Base-by-base conservation (phyloP, 2,329 filamentous ascomycete species). In the Aspergillus arachidicola region DNA sequence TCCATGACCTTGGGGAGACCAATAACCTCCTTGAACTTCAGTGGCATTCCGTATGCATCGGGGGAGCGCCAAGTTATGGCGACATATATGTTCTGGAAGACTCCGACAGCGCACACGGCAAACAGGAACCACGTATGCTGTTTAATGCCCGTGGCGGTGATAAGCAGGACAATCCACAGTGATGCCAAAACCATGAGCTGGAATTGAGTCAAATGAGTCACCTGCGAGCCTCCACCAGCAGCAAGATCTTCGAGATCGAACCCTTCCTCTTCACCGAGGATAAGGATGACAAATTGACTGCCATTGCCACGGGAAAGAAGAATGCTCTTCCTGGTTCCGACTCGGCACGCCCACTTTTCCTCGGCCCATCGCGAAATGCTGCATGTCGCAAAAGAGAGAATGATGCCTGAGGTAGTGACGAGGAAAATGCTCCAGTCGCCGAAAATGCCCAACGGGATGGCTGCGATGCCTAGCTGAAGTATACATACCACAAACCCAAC, bases 161-260 rank as follows among this genome's bases (percentile, higher is more conserved):
- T 78, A 1, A 83, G 73, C 3, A 83, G 71, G 1, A 75, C 65
- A 2, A 81, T 68, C 81, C 80, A 83, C 10, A 80, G 41, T 0
- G 75, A 48, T 1, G 77, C 73, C 14, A 79, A 64, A 1, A 70
- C 32, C 6, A 74, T 57, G 12, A 70, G 66, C 9, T 62, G 58
- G 3, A 69, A 38, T 6, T 74, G 61, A 19, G 73, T 73, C 1
- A 57, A 50, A 7, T 62, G 19, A 41, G 55, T 51, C 16, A 62
- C 9, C 30, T 30, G 30, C 30, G 30, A 30, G 30, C 30, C 4
- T 30, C 30, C 30, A 30, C 69, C 74, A 3, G 73, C 64, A 7
- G 79, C 78, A 2, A 83, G 65, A 59, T 79, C 79, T 64, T 83
- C 81, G 2, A 83, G 69, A 63, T 83, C 74, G 6, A 82, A 64